These are phyloP conservation scores for Pulveroboletus sp. DNA, from an alignment of 768 basidiomycete genomes.

Conservation along the genomic window DNA sequence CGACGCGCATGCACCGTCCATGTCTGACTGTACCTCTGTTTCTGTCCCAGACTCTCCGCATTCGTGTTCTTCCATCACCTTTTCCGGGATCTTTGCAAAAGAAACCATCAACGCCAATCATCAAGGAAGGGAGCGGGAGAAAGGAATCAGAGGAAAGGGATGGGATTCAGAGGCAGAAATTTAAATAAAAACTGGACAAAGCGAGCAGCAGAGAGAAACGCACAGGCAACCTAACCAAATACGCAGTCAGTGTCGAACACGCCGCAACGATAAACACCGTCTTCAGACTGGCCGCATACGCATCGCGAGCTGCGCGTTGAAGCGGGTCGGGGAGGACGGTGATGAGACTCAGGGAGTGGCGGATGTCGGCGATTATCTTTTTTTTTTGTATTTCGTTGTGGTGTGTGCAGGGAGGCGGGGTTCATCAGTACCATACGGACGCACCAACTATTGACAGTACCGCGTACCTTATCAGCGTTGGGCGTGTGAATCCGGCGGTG, in stretches of 20 bases:
- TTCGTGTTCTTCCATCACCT: not conserved
- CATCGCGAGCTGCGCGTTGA: conserved; percentile 15
- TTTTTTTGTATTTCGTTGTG: not conserved
- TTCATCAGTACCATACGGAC: not conserved
- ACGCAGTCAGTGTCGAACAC: conserved; percentile 18
- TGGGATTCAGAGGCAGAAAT: no score
- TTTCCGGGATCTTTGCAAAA: conserved; percentile 13
- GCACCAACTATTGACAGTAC: not conserved
- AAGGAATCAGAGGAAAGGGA: no score
- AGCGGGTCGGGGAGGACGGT: conserved; percentile 5
- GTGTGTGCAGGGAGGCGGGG: not conserved
- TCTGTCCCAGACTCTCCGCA: not conserved
- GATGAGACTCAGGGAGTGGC: conserved; percentile 18
- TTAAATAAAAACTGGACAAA: no score
- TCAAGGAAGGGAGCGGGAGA: not conserved
- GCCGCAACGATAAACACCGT: conserved; percentile 18
- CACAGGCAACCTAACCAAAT: conserved; percentile 16
- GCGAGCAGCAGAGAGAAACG: not conserved
- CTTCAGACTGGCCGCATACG: conserved; percentile 17
- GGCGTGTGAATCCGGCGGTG: conserved; percentile 6
- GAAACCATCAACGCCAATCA: not conserved
- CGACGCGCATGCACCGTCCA: not conserved
- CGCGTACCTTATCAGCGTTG: conserved; percentile 15
- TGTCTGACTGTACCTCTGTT: not conserved
- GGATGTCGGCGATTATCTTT: conserved; percentile 16